Evolutionary conservation across 306 rosid genomes (phyloP).

Genomic region (Hippophae tibetana): DNA sequence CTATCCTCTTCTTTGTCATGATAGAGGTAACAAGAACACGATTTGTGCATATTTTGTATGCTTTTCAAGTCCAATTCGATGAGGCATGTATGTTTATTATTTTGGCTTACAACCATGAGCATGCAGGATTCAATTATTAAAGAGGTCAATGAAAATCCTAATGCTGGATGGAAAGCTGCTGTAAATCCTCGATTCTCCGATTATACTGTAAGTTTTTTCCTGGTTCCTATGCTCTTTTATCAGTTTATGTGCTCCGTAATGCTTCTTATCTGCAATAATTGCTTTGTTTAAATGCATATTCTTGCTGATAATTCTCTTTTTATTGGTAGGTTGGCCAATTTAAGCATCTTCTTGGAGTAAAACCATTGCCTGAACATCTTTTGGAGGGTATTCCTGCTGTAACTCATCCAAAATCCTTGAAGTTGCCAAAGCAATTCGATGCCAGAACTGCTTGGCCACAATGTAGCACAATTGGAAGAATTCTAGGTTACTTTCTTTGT

Average conservation of each 20-base stretch:
- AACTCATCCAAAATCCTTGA: conserved; percentile 55
- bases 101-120: background rate
- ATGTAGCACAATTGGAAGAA: conserved; percentile 66
- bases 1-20: background rate
- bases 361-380: conserved; percentile 40
- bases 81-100: no score
- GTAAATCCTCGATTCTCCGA: conserved; percentile 70
- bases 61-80: no score
- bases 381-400: conserved; percentile 36
- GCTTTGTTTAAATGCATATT: no score
- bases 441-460: conserved; percentile 88
- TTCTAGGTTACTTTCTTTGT: conserved; percentile 48
- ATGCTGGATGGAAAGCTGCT: conserved; percentile 87
- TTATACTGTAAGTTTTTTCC: conserved; percentile 48
- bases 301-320: conserved; percentile 12
- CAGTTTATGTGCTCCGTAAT: conserved; percentile 4
- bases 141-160: conserved; percentile 53
- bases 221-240: conserved; percentile 5
- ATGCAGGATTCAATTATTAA: conserved; percentile 68
- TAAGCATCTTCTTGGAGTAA: conserved; percentile 82
- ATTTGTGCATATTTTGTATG: background rate
- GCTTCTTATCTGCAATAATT: background rate
- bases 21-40: background rate
- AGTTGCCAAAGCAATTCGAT: conserved; percentile 66
- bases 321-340: conserved; percentile 63